These are phyloP conservation scores for Clathrospora elynae DNA, from an alignment of 2,329 filamentous ascomycete genomes.

Conservation along the genomic window DNA sequence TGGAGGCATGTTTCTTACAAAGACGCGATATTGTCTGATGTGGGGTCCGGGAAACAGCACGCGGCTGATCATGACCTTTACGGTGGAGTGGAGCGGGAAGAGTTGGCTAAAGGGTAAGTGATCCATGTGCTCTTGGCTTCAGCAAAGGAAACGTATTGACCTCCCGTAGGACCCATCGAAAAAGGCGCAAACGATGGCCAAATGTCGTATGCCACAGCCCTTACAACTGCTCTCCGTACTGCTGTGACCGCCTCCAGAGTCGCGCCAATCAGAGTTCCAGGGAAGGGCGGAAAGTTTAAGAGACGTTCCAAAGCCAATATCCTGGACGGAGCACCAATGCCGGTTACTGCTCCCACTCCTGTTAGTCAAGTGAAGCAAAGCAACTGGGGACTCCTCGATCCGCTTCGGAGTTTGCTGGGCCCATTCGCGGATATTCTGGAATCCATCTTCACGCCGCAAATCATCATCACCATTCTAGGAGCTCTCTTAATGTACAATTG, in stretches of 20 bases:
- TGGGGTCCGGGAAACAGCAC: slow-evolving; percentile 91
- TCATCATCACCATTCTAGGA: slow-evolving; percentile 75
- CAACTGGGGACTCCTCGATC: slow-evolving; percentile 81
- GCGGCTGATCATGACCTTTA: slow-evolving; percentile 82
- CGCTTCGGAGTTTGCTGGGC: slow-evolving; percentile 70
- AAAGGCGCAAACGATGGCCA: slow-evolving; percentile 94
- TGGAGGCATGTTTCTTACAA: slow-evolving; percentile 87
- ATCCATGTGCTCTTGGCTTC: slow-evolving; percentile 32
- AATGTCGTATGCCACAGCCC: slow-evolving; percentile 76
- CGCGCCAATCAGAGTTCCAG: slow-evolving; percentile 52
- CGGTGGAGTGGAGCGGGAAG: slow-evolving; percentile 95
- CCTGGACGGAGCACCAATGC: slow-evolving; percentile 50
- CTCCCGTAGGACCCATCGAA: slow-evolving; percentile 78
- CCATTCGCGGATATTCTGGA: slow-evolving; percentile 72
- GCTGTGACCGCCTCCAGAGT: slow-evolving; percentile 70
- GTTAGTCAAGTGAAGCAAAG: slow-evolving; percentile 39
- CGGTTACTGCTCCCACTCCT: slow-evolving; percentile 42
- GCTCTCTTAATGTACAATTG: slow-evolving; percentile 52
- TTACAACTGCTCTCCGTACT: slow-evolving; percentile 74
- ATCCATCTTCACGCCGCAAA: slow-evolving; percentile 75
- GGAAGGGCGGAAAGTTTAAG: slow-evolving; percentile 58
- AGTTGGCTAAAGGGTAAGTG: slow-evolving; percentile 91
- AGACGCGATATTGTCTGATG: slow-evolving; percentile 91
- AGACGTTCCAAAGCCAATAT: slow-evolving; percentile 62
- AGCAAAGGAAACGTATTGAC: slow-evolving; percentile 14